Evolutionary conservation across 1,284 basidiomycete genomes (phyloP).

Genomic region (Boletus semigastroideus): DNA sequence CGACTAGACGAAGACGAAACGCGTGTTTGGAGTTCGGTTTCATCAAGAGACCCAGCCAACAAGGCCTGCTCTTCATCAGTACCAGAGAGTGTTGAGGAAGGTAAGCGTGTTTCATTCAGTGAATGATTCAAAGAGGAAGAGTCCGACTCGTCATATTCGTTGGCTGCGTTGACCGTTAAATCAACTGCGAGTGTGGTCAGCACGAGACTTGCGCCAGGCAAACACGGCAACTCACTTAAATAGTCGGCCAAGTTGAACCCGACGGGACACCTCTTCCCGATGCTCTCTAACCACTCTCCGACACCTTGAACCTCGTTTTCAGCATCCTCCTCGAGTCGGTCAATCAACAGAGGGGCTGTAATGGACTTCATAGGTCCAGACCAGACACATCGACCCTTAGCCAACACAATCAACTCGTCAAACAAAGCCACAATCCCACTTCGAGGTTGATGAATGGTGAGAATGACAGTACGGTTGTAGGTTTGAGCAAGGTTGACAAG

Average conservation of each 20-base stretch:
- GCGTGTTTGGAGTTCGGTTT: slow-evolving; percentile 54
- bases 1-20: slow-evolving; percentile 19
- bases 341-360: slow-evolving; percentile 6
- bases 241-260: slow-evolving; percentile 98
- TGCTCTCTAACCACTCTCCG: slow-evolving; percentile 73
- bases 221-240: slow-evolving; percentile 60
- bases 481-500: slow-evolving; percentile 82
- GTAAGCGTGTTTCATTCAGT: slow-evolving; percentile 33
- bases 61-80: slow-evolving; percentile 63
- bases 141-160: slow-evolving; percentile 43
- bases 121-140: slow-evolving; percentile 42
- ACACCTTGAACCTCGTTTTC: slow-evolving; percentile 51
- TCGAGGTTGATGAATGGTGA: slow-evolving; percentile 98
- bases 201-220: not conserved
- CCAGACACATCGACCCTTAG: slow-evolving; percentile 55
- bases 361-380: slow-evolving; percentile 30
- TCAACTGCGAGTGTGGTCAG: slow-evolving; percentile 56
- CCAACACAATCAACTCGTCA: slow-evolving; percentile 87
- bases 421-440: slow-evolving; percentile 96
- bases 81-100: slow-evolving; percentile 39
- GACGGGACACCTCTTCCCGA: slow-evolving; percentile 85
- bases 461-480: slow-evolving; percentile 94
- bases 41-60: slow-evolving; percentile 41
- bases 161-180: slow-evolving; percentile 75
- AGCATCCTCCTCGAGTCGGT: slow-evolving; percentile 63